Base-by-base conservation (phyloP, 169 alveolate species). In the Cyclospora cayetanensis region DNA sequence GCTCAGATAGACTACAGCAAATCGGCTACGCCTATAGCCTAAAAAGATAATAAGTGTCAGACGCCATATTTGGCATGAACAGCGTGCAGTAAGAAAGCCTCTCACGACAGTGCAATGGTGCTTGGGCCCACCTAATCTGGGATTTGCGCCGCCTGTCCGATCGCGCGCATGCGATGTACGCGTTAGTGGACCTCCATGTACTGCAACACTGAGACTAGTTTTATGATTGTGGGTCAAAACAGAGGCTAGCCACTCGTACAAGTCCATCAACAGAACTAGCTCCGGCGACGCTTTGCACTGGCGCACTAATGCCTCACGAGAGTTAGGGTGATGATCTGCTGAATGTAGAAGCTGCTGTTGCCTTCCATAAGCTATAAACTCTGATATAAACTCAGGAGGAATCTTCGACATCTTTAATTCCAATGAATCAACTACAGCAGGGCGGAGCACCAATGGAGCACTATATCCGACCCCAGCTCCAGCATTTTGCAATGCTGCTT, bases 211-310 rank as follows among this genome's bases (percentile, higher is more conserved):
- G 0, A 31, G 53, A 37, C 50, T 72, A 15, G 39, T 39, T 50
- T 39, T 79, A 7, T 79, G 88, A 46, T 37, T 79, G 50, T 79
- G 88, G 25, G 92, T 88, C 88, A 88, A 22, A 12, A 68, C 92
- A 41, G 92, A 29, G 53, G 92, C 92, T 37, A 88, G 82, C 92
- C 92, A 88, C 65, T 88, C 92, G 50, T 88, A 88, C 85, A 88
- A 5, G 55, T 88, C 92, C 88, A 88, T 70, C 77, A 88, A 65
- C 65, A 88, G 55, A 37, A 79, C 37, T 15, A 79, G 70, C 22
- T 79, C 88, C 20, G 31, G 25, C 1, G 88, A 46, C 4, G 43
- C 88, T 60, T 79, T 79, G 34, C 43, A 43, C 50, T 79, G 88
- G 25, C 88, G 88, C 5, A 79, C 18, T n/a, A n/a, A n/a, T 34